Evolutionary conservation across 495 filamentous ascomycete genomes (phyloP), one percentile per base, ranked within the genome.

Genomic region (Pyrenula aspistea): DNA sequence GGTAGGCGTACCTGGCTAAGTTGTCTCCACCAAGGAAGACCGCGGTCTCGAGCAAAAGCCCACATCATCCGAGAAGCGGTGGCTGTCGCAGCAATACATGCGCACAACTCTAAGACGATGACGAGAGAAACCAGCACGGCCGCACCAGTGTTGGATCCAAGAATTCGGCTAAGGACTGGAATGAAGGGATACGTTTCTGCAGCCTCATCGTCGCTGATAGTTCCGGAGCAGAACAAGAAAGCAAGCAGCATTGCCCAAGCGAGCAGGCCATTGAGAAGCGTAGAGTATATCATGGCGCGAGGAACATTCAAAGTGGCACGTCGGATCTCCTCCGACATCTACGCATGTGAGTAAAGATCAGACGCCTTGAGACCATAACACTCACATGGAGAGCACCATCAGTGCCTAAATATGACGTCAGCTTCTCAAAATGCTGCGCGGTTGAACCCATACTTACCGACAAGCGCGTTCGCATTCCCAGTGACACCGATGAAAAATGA

Each of bases 251-350:
- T 79, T 24, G 66, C 70, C 56, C 80, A 79, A 0, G 73, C 77
- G 8, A 79, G 57, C 0, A 64, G 54, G n/a, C 75, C 76, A 25
- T 82, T 83, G 49, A 80, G 65, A 8, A 73, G 21, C 0, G 74
- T 67, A 10, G 71, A 76, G 3, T 67, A 65, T 19, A 81, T 65
- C 49, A 81, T 71, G 0, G 73, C 69, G 10, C 62, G 68, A 0
- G 78, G 78, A 0, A 82, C 68, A 0, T 72, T 65, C 0, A 71
- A 55, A 1, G 73, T 60, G 0, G 78, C 77, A 54, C 74, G 71
- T 1, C 69, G 59, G 42, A 80, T 72, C 58, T 83, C 79, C 57
- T 83, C 79, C 15, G 78, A 67, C 77, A 80, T 80, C 69, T 80
- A 25, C 3, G 25, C 19, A 11, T 11, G 42, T 11, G 19, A 11